Evolutionary conservation across 257 asterid species (phyloP), one percentile per base, ranked within the genome.

Genomic region (Solanum paucissectum): DNA sequence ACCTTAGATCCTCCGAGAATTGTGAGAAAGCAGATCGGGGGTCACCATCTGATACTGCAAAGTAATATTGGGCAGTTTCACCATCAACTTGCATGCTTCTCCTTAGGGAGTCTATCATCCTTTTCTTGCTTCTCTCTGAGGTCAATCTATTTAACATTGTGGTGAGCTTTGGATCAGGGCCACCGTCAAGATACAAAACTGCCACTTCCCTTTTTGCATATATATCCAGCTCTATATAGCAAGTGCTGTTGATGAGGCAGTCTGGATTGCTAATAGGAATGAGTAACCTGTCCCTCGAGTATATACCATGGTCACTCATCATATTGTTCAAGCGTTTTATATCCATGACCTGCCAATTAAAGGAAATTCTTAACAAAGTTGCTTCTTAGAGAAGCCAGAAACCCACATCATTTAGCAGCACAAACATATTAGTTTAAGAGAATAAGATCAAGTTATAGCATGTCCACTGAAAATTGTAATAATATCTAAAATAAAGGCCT

Each of bases 221-320:
- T 13, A 89, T 72, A 66, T 97, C 99, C 90, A 94, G 91, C 89
- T 97, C 99, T 72, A 97, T 95, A 94, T 94, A 95, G 95, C 98
- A 97, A n/a, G 92, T 93, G 77, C 95, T 87, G 21, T 92, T 87
- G 76, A 91, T 64, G 27, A 95, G 98, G 87, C 92, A 88, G 52
- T 95, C 95, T 36, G 98, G 95, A 72, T 94, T 93, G 91, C 93
- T 91, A 71, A 95, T 85, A 13, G 98, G 99, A 89, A 97, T 97
- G 88, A 97, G 92, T 83, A 97, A 92, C 90, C 99, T 94, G 89
- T 97, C 98, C 93, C 99, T 92, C 6, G 99, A 95, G 94, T 93
- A 92, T 91, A 97, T 95, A 34, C 98, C 99, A 74, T 95, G 99
- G 88, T 97, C 99, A 37, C 98, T 97, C 98, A 97, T 95, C 99